Evolutionary conservation across 345 rosid species (phyloP), one percentile per base, ranked within the genome.

Genomic region (Gossypium raimondii): DNA sequence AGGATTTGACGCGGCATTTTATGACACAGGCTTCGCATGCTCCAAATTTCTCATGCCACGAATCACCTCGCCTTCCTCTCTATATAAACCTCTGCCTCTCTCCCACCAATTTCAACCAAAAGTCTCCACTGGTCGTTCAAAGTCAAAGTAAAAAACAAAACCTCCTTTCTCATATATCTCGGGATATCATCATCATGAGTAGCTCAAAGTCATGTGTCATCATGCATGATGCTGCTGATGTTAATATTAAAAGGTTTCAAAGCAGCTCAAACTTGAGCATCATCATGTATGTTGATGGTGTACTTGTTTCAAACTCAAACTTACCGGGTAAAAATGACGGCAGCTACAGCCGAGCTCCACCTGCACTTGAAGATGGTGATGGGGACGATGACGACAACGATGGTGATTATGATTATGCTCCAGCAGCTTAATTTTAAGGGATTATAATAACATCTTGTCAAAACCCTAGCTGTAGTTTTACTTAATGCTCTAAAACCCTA

Each of bases 361-460:
- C 82, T 27, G 72, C 77, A 67, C 53, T 76, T n/a, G 9, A 17
- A 8, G 82, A 74, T 3, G 75, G 64, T 44, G 75, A 58, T 20
- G 74, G 73, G 1, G 79, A 75, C 1, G 81, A 73, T 6, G 81
- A 80, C 0, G 83, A 73, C 6, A 70, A 73, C 3, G 73, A 79
- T 34, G 75, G 77, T 7, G 76, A 61, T 17, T 65, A 71, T 29
- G 82, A 82, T 55, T 82, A 70, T 77, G 81, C 85, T 71, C 81
- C 85, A 0, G 82, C 85, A 1, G 81, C 85, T 74, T 82, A 45
- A 67, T 7, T 41, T 9, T 53, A 53, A 65, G 5, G 2, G 50
- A 11, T 64, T 11, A 65, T 43, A 34, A 34, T 11, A 4, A 20
- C 14, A 25, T 25, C 11, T 17, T 25, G 17, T 24, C 59, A 14